Evolutionary conservation across 169 alveolate species (phyloP).

Genomic region (Prorocentrum cordatum): DNA sequence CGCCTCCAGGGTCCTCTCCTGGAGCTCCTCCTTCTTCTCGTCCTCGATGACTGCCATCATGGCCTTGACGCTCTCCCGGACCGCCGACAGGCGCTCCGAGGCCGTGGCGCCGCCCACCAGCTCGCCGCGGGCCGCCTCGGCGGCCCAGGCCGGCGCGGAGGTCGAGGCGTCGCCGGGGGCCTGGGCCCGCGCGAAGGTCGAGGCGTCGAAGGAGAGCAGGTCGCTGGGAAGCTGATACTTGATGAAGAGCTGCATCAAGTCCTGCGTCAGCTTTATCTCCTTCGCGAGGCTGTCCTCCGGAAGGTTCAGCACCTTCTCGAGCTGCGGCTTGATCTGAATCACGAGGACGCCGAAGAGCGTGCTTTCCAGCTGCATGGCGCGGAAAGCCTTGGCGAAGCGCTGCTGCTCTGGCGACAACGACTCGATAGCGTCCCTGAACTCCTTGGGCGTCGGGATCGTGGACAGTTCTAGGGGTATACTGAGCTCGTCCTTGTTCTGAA

Average conservation of each 20-base stretch:
- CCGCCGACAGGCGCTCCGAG: neutral
- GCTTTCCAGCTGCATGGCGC: slow-evolving; percentile 54
- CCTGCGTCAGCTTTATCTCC: slow-evolving; percentile 59
- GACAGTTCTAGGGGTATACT: slow-evolving; percentile 35
- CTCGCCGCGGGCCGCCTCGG: neutral
- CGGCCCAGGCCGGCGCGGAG: neutral
- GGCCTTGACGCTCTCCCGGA: neutral
- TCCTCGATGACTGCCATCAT: slow-evolving; percentile 12
- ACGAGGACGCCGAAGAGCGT: slow-evolving; percentile 49
- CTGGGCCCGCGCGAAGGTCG: neutral
- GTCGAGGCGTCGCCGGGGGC: neutral
- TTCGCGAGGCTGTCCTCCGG: slow-evolving; percentile 32
- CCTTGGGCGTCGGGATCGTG: slow-evolving; percentile 54
- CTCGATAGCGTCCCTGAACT: slow-evolving; percentile 23
- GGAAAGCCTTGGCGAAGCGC: slow-evolving; percentile 44
- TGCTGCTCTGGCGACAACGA: slow-evolving; percentile 47
- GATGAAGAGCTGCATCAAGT: slow-evolving; percentile 12
- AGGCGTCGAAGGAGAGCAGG: slow-evolving; percentile 14
- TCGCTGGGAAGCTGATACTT: slow-evolving; percentile 47
- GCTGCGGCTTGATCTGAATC: slow-evolving; percentile 58
- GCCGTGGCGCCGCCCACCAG: neutral
- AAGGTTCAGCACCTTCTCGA: slow-evolving; percentile 12
- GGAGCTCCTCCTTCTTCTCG: slow-evolving; percentile 6
- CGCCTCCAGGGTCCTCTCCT: neutral
- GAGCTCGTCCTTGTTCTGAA: slow-evolving; percentile 51